Evolutionary conservation across 1,284 basidiomycete species (phyloP), one percentile per base, ranked within the genome.

Genomic region (Erythrobasidium hasegawianum): DNA sequence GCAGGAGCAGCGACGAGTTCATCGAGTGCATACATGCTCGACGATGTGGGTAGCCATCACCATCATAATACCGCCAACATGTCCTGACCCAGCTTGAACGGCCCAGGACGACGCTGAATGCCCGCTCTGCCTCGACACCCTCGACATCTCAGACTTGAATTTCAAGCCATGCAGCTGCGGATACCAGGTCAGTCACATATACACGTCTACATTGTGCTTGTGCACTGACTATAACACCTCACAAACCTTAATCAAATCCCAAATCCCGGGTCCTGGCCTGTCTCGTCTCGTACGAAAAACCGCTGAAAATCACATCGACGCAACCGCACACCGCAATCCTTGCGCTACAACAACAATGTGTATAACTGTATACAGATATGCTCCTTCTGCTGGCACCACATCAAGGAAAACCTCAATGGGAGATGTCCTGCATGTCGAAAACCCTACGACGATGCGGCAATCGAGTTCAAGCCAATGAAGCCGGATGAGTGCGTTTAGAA

Each of bases 151-250:
- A 47, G 96, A 99, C 83, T 85, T 97, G 77, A 96, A 97, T 82
- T 99, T 99, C 82, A 96, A 95, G 81, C 96, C 96, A 18, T 99
- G 96, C 79, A 87, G 94, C 62, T 99, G 96, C 80, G 96, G 96
- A 72, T 96, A 98, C 80, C 94, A 97, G 83, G 94, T 90, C 77
- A 74, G 80, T 75, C 27, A 41, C 20, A 53, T 8, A 39, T 16
- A 26, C 9, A 11, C 8, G n/a, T n/a, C n/a, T n/a, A n/a, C n/a
- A n/a, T n/a, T n/a, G n/a, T n/a, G n/a, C n/a, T n/a, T n/a, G n/a
- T n/a, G n/a, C n/a, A n/a, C n/a, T n/a, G n/a, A n/a, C n/a, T n/a
- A n/a, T n/a, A n/a, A n/a, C n/a, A n/a, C n/a, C n/a, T n/a, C n/a
- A n/a, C 24, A 24, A 47, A 33, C 33, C 33, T 11, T 33, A 33